Evolutionary conservation across 2,329 filamentous ascomycete genomes (phyloP).

Genomic region (Aquanectria penicillioides): DNA sequence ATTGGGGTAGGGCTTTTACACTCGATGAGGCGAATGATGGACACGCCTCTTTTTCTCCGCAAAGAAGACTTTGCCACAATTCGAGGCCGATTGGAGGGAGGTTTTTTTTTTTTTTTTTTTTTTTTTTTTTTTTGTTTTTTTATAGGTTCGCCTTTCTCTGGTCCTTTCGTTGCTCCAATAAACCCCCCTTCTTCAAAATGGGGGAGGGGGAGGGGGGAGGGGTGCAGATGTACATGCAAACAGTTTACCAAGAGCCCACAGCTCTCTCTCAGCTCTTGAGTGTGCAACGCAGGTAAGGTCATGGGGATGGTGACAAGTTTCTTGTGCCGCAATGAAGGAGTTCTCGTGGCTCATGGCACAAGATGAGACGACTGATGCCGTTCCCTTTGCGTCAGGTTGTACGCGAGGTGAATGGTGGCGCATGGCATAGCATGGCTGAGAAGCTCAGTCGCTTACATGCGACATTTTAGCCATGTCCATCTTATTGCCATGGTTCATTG

Average conservation of each 20-base stretch:
- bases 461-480: too few relatives aligned
- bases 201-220: too few relatives aligned
- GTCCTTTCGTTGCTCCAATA: too few relatives aligned
- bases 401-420: slow-evolving; percentile 20
- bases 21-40: slow-evolving; percentile 14
- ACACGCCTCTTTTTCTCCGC: neutral
- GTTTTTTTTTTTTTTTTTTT: neutral
- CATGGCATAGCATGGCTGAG: slow-evolving; percentile 9
- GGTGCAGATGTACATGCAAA: neutral
- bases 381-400: slow-evolving; percentile 4
- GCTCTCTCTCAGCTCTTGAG: neutral
- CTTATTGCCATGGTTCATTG: too few relatives aligned
- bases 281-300: neutral
- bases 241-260: neutral
- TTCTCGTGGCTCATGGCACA: slow-evolving; percentile 3
- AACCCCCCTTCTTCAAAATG: too few relatives aligned
- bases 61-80: slow-evolving; percentile 3
- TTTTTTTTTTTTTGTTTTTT: too few relatives aligned
- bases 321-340: neutral
- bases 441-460: neutral
- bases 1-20: neutral
- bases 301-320: slow-evolving; percentile 1
- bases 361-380: slow-evolving; percentile 5
- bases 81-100: neutral
- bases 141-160: too few relatives aligned